A percentile compares a stretch with the other conserved stretches of the same genome.
phyloP scores from a whole-genome alignment of 1,284 basidiomycete genomes.

The Irpex sp. region DNA sequence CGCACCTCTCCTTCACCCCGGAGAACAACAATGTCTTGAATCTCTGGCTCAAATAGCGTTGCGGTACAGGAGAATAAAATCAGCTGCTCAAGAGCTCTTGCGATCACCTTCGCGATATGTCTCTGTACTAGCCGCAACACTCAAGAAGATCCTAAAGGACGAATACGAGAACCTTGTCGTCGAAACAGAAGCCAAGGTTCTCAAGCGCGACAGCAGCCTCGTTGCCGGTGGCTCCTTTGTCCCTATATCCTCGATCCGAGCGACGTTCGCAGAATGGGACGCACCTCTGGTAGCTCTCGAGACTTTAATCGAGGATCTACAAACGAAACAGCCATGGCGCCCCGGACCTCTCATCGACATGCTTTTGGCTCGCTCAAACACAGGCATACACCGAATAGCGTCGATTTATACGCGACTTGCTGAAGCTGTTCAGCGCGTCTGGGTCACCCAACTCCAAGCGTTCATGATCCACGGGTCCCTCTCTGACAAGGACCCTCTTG shows the following conservation, averaged over 20 bases:
- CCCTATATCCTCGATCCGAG: conserved; percentile 76
- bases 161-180: conserved; percentile 83
- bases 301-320: conserved; percentile 58
- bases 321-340: conserved; percentile 52
- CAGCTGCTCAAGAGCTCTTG: conserved; percentile 46
- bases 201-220: conserved; percentile 64
- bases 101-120: conserved; percentile 71
- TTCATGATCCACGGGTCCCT: conserved; percentile 77
- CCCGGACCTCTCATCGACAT: conserved; percentile 79
- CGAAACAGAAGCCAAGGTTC: conserved; percentile 75
- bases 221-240: conserved; percentile 78
- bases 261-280: conserved; percentile 82
- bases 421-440: conserved; percentile 72
- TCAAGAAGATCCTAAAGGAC: conserved; percentile 67
- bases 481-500: conserved; percentile 53
- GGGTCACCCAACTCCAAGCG: conserved; percentile 73
- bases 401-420: conserved; percentile 65
- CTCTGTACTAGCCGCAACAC: conserved; percentile 68
- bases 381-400: conserved; percentile 74
- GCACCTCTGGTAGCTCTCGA: conserved; percentile 71
- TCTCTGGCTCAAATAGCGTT: conserved; percentile 68
- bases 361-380: conserved; percentile 63
- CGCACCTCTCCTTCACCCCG: conserved; percentile 74
- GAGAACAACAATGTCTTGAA: conserved; percentile 78
- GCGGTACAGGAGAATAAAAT: conserved; percentile 69